Base-by-base conservation (phyloP, 805 yeast species). In the Lachancea quebecensis region DNA sequence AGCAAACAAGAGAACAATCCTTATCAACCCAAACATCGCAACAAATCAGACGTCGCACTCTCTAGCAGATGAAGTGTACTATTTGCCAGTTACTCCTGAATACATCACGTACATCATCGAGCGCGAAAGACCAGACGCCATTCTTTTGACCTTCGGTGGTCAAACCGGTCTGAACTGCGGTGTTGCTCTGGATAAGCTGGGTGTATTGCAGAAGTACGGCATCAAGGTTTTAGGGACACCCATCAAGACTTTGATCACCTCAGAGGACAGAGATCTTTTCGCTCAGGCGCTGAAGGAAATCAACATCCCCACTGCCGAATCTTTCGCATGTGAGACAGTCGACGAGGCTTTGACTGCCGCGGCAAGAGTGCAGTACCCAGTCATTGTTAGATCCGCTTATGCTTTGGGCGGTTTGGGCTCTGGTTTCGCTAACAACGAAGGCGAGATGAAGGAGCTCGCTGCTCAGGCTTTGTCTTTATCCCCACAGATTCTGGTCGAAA, bases 141-240 rank as follows among this genome's bases (percentile, higher is more conserved):
- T 93, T 45, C 74, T 91, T 62, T 77, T 91, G 62, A 91, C 99
- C 3, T 93, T 93, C 66, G 99, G 99, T 61, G 99, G 99, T 55
- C 99, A 93, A 73, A 93, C 99, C 30, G 99, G 85, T 53, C 76
- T 93, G 59, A 93, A 90, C 64, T 96, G 91, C 50, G 98, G 98
- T 70, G 95, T 93, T 42, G 84, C 88, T 60, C 77, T 93, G 52
- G 96, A 93, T 50, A 85, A 89, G 70, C 84, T 86, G 89, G 98
- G 97, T 53, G 87, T 88, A 47, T 83, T 95, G 60, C 88, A 84
- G 53, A 77, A 95, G 56, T 88, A 85, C 65, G 85, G 85, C 53
- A 89, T 93, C 62, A 90, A 89, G 71, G 99, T 93, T 18, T 74
- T 93, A 53, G 99, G 99, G 58, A 93, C 99, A 47, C 99, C 98